A percentile compares a stretch with the other conserved stretches of the same genome.
These are phyloP conservation scores for Cetradonia linearis DNA, from an alignment of 495 filamentous ascomycete species.

Conservation along the genomic window DNA sequence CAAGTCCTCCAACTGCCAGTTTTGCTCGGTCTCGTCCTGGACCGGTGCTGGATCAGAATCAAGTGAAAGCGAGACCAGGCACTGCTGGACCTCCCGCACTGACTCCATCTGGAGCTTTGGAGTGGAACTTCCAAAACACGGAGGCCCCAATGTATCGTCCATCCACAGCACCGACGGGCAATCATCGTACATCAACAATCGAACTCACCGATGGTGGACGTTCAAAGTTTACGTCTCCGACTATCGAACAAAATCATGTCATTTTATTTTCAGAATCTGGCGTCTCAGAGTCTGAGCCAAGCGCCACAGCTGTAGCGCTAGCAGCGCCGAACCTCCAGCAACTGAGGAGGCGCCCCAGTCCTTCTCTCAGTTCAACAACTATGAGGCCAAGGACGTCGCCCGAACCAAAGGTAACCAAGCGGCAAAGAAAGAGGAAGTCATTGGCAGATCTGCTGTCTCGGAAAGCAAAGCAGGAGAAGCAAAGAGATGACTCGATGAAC, in stretches of 20 bases:
- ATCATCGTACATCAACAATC: neutral
- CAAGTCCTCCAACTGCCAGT: conserved; percentile 23
- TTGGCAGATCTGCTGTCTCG: conserved; percentile 59
- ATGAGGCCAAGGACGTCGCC: conserved; percentile 25
- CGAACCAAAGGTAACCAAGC: conserved; percentile 50
- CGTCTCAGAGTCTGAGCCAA: neutral
- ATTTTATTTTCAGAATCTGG: neutral
- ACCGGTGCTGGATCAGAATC: conserved; percentile 1
- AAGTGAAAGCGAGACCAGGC: conserved; percentile 1
- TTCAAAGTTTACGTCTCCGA: neutral
- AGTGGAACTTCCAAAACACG: conserved; percentile 4
- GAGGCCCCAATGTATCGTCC: conserved; percentile 4
- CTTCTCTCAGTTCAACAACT: neutral
- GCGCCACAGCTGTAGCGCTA: neutral
- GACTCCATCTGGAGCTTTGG: neutral
- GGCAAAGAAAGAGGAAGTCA: conserved; percentile 67
- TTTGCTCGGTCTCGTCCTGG: neutral
- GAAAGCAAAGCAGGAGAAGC: conserved; percentile 44
- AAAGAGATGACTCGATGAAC: conserved; percentile 28
- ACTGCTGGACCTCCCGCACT: conserved; percentile 6
- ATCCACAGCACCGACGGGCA: conserved; percentile 9
- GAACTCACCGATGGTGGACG: neutral
- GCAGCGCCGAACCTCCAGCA: neutral
- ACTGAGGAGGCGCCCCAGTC: neutral
- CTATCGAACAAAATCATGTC: neutral